Conservation (phyloP, 768 basidiomycete genomes). For the Termitomyces heimii region DNA sequence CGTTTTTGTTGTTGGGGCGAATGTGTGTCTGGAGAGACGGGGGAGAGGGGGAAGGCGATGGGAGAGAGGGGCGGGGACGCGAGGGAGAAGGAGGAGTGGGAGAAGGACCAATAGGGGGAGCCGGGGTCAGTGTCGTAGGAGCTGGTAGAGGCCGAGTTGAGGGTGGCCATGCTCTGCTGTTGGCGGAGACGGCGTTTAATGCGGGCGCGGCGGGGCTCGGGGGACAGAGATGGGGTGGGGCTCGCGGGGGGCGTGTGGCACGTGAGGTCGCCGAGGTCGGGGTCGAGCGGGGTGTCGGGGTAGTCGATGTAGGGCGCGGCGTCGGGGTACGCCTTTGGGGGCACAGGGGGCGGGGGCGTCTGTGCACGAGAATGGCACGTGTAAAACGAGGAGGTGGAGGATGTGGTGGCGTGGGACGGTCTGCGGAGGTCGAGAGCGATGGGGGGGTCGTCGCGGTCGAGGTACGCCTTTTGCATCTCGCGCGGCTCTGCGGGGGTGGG, state of each 20-base stretch:
- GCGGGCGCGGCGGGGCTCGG: background rate
- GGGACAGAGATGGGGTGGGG: background rate
- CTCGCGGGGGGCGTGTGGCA: background rate
- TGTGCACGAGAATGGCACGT: background rate
- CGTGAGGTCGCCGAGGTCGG: background rate
- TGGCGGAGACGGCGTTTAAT: background rate
- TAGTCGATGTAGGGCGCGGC: background rate
- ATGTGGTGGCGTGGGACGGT: background rate
- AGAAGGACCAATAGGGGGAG: background rate
- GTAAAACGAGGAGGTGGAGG: background rate
- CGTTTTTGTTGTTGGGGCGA: background rate
- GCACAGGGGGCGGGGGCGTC: background rate
- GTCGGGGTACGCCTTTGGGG: background rate
- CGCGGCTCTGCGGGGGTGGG: background rate
- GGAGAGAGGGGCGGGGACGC: background rate
- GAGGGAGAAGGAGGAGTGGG: background rate
- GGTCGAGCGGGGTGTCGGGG: background rate
- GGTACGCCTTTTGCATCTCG: constrained; percentile 8
- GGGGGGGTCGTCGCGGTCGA: constrained; percentile 5
- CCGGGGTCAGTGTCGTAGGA: background rate
- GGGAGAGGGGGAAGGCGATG: background rate
- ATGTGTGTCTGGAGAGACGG: background rate
- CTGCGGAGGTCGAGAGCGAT: background rate
- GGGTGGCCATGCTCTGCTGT: background rate
- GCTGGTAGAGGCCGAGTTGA: background rate